A percentile compares a stretch with the other conserved stretches of the same genome.
These are phyloP conservation scores for Epichloe festucae DNA, from an alignment of 2,329 filamentous ascomycete species.

Conservation along the genomic window DNA sequence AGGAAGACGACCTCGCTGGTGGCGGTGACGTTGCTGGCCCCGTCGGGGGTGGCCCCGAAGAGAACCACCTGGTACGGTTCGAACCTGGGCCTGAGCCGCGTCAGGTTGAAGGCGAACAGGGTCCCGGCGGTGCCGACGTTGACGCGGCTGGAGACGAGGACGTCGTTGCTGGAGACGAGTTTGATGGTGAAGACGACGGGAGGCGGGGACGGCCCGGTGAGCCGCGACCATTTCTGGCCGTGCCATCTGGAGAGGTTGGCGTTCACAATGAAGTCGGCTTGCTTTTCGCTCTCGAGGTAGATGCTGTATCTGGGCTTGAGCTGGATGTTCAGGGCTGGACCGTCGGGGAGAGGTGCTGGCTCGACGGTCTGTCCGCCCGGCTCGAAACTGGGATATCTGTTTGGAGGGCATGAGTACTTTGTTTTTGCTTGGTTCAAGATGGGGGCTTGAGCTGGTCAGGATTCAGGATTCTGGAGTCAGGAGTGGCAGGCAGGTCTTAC, in stretches of 20 bases:
- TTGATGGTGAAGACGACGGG: constrained; percentile 25
- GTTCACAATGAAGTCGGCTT: constrained; percentile 30
- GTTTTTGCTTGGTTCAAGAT: not conserved
- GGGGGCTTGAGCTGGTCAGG: not conserved
- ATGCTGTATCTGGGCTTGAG: constrained; percentile 33
- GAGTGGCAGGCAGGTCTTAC: constrained; percentile 10
- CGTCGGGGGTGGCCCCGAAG: constrained; percentile 17
- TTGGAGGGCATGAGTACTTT: not conserved
- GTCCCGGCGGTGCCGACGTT: constrained; percentile 21
- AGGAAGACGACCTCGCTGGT: constrained; percentile 27
- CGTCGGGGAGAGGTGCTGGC: constrained; percentile 17
- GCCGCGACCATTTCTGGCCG: constrained; percentile 23
- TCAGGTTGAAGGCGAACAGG: constrained; percentile 25
- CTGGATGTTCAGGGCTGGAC: constrained; percentile 28
- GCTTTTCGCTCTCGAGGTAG: constrained; percentile 28
- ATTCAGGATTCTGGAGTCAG: not conserved
- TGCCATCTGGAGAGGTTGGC: constrained; percentile 28
- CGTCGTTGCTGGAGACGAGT: constrained; percentile 14
- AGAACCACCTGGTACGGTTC: constrained; percentile 27
- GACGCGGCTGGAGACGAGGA: constrained; percentile 22
- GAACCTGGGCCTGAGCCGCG: constrained; percentile 20
- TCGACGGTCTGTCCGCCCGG: constrained; percentile 30
- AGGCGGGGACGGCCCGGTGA: constrained; percentile 10
- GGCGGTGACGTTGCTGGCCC: constrained; percentile 22
- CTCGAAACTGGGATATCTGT: constrained; percentile 27